Evolutionary conservation across 345 rosid genomes (phyloP).

Genomic region (Eucalyptus leucophloia): DNA sequence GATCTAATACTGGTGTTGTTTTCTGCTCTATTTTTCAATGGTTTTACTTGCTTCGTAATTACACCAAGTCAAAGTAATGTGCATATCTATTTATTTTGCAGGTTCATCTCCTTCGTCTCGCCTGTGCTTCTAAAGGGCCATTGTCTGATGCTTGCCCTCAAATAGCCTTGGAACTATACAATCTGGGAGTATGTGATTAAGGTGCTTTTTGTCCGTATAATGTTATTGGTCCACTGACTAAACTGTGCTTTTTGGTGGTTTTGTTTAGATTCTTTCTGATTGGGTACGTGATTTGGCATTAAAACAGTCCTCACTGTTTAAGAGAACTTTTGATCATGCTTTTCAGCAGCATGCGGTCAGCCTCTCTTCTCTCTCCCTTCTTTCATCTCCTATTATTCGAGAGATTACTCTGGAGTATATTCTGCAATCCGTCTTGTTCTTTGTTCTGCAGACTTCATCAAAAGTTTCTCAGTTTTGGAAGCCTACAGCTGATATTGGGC

Average conservation of each 20-base stretch:
- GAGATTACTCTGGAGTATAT: background rate
- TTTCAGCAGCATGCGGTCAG: conserved; percentile 62
- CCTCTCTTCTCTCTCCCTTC: background rate
- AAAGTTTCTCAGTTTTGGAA: conserved; percentile 84
- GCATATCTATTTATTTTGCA: background rate
- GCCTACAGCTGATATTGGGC: conserved; percentile 44
- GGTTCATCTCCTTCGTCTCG: conserved; percentile 87
- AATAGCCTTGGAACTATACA: conserved; percentile 60
- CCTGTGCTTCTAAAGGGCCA: conserved; percentile 67
- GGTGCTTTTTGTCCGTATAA: background rate
- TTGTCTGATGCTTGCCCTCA: conserved; percentile 57
- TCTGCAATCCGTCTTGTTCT: background rate
- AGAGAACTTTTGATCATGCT: conserved; percentile 56
- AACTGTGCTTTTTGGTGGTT: conserved; percentile 3
- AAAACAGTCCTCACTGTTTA: conserved; percentile 53
- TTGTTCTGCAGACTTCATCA: conserved; percentile 44
- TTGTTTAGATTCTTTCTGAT: conserved; percentile 64
- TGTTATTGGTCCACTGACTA: background rate
- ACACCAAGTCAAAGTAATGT: background rate
- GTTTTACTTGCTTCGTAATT: background rate
- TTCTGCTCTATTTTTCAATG: background rate
- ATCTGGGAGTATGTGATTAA: conserved; percentile 56
- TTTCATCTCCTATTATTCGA: background rate
- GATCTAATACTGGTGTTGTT: conserved; percentile 61
- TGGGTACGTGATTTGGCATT: conserved; percentile 53